phyloP scores from a whole-genome alignment of 805 yeast species.

The Yarrowia yakushimensis region DNA sequence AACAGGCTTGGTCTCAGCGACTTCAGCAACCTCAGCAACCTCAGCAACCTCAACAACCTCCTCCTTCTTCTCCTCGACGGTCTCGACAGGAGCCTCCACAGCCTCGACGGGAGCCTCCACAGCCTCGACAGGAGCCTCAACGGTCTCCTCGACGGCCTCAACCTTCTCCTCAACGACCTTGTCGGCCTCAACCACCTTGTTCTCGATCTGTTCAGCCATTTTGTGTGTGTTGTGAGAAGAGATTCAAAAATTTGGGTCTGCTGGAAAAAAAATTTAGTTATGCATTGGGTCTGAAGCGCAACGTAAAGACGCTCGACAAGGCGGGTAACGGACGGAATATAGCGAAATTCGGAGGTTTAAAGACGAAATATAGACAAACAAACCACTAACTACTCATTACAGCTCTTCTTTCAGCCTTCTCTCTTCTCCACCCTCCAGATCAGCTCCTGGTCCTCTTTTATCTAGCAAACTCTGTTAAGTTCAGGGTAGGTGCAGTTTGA shows the following conservation, averaged over 20 bases:
- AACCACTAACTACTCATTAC: too few relatives aligned
- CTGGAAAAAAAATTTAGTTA: background rate
- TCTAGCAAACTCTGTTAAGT: background rate
- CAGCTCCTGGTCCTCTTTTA: background rate
- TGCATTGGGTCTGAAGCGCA: background rate
- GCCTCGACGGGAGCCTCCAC: constrained; percentile 16
- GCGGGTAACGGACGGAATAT: too few relatives aligned
- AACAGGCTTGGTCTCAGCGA: background rate
- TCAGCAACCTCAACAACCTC: constrained; percentile 3
- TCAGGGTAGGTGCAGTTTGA: background rate
- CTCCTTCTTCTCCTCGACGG: constrained; percentile 20
- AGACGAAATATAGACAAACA: too few relatives aligned
- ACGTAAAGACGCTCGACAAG: too few relatives aligned
- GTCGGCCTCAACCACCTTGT: constrained; percentile 9
- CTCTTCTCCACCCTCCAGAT: background rate
- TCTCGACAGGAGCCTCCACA: background rate
- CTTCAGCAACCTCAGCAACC: too few relatives aligned
- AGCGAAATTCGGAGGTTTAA: too few relatives aligned
- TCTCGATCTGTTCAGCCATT: constrained; percentile 22
- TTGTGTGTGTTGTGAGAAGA: background rate
- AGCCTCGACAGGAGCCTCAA: constrained; percentile 16
- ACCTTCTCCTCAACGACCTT: background rate
- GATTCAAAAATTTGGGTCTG: background rate
- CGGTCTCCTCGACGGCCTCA: constrained; percentile 2
- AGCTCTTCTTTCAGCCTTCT: too few relatives aligned